Conservation (phyloP, 768 basidiomycete species). For the Podaxis pistillaris region DNA sequence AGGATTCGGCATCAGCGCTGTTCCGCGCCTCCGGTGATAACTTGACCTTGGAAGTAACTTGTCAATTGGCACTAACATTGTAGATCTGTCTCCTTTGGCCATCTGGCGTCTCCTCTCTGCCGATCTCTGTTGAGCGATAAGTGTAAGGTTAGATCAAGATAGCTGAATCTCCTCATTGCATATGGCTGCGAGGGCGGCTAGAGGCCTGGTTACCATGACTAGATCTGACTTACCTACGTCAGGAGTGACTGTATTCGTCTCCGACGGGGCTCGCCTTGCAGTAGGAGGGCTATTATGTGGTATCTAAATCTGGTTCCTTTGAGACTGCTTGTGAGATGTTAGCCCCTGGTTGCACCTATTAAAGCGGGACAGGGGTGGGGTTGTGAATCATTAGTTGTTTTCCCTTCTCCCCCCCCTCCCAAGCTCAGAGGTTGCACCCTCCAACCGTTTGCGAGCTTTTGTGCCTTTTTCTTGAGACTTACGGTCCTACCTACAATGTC, state of each 20-base stretch:
- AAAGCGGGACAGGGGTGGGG: background rate
- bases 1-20: slow-evolving; percentile 2
- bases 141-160: background rate
- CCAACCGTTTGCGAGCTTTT: background rate
- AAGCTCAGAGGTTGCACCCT: background rate
- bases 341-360: background rate
- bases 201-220: slow-evolving; percentile 5
- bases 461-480: background rate
- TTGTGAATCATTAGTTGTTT: background rate
- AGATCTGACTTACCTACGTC: slow-evolving; percentile 9
- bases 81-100: background rate
- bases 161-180: no score
- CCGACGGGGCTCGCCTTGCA: background rate
- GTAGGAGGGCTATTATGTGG: slow-evolving; percentile 5
- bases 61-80: background rate
- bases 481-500: background rate
- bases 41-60: background rate
- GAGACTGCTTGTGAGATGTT: background rate
- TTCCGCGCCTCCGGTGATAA: slow-evolving; percentile 7
- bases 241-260: slow-evolving; percentile 1
- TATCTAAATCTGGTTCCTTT: background rate
- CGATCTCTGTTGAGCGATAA: background rate
- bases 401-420: background rate
- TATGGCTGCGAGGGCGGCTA: no score
- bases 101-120: background rate